A percentile compares a stretch with the other conserved stretches of the same genome.
Evolutionary conservation across 1,139 yeast species (phyloP).

Genomic region (Saccharomycopsis crataegensis): DNA sequence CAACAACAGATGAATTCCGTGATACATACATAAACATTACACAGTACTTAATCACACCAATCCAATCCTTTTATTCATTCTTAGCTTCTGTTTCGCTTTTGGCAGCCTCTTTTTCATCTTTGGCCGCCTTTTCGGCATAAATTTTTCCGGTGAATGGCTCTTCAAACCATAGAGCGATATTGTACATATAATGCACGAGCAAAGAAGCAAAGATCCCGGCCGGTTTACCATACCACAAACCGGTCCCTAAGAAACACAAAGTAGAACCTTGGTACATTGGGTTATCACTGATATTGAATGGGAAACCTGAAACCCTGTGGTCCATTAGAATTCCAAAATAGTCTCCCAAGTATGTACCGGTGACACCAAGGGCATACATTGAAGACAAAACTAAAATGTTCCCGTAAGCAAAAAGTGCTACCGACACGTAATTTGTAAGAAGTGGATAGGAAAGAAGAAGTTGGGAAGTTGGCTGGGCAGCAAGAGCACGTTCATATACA

Average conservation of each 20-base stretch:
- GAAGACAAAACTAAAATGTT: slow-evolving; percentile 73
- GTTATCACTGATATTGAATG: slow-evolving; percentile 82
- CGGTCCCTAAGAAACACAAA: slow-evolving; percentile 83
- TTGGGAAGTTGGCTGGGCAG: slow-evolving; percentile 44
- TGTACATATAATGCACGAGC: slow-evolving; percentile 75
- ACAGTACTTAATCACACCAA: too few relatives aligned
- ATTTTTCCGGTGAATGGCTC: slow-evolving; percentile 95
- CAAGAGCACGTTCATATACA: slow-evolving; percentile 62
- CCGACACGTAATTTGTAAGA: slow-evolving; percentile 37
- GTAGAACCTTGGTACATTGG: slow-evolving; percentile 97
- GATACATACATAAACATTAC: too few relatives aligned
- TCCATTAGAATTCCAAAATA: slow-evolving; percentile 94
- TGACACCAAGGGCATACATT: slow-evolving; percentile 91
- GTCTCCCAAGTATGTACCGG: slow-evolving; percentile 95
- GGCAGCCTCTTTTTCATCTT: not conserved
- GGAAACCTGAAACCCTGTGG: slow-evolving; percentile 86
- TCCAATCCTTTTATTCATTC: not conserved
- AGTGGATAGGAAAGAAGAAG: slow-evolving; percentile 32
- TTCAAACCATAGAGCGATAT: slow-evolving; percentile 77
- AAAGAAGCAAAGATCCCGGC: slow-evolving; percentile 71
- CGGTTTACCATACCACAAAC: slow-evolving; percentile 83
- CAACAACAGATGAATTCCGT: too few relatives aligned
- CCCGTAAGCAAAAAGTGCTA: slow-evolving; percentile 51
- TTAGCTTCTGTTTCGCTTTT: not conserved
- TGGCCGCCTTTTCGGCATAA: slow-evolving; percentile 51